Conservation (phyloP, 306 rosid genomes). For the Myrica gale region DNA sequence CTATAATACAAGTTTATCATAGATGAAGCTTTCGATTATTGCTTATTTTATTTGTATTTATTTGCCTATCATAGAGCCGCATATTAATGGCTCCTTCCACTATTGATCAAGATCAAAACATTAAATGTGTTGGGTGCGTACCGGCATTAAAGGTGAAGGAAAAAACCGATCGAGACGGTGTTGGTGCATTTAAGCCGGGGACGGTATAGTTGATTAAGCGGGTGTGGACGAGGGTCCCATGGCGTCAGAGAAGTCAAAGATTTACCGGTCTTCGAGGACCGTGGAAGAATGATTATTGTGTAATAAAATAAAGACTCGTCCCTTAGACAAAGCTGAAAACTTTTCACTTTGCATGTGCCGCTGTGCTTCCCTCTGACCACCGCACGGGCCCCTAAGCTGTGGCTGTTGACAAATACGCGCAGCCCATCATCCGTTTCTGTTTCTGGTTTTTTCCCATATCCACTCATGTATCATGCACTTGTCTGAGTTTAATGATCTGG, state of each 20-base stretch:
- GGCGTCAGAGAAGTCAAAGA: background rate
- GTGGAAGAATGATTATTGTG: background rate
- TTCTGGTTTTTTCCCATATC: too few relatives aligned
- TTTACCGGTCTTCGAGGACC: background rate
- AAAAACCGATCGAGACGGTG: background rate
- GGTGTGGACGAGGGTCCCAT: conserved; percentile 25
- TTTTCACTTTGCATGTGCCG: background rate
- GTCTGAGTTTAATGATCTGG: too few relatives aligned
- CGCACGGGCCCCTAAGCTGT: conserved; percentile 38
- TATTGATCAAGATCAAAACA: too few relatives aligned
- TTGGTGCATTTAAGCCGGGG: conserved; percentile 31
- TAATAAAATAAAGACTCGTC: background rate
- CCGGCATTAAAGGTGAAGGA: too few relatives aligned
- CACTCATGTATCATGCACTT: too few relatives aligned
- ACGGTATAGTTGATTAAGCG: conserved; percentile 21
- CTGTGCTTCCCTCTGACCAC: conserved; percentile 1
- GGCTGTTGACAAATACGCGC: conserved; percentile 21
- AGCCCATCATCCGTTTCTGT: background rate
- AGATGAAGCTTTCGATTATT: too few relatives aligned
- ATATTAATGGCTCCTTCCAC: too few relatives aligned
- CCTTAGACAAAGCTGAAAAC: background rate
- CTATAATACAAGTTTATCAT: too few relatives aligned
- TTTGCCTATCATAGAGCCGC: too few relatives aligned
- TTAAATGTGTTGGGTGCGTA: too few relatives aligned
- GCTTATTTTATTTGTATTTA: too few relatives aligned